phyloP scores from a whole-genome alignment of 208 protist genomes.

The Trypanosoma vivax region DNA sequence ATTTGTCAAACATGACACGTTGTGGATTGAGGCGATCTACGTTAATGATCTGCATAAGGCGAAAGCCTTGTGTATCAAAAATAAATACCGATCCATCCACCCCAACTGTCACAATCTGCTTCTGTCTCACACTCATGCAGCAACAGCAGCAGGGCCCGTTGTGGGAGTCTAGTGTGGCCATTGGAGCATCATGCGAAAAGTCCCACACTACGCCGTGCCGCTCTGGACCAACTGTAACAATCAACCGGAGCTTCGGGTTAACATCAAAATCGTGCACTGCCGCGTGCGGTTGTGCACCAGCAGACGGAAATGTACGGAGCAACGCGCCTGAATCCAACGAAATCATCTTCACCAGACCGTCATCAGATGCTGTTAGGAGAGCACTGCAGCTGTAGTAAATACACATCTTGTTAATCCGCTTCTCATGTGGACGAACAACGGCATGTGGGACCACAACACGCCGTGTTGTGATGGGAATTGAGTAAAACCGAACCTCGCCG shows the following conservation, averaged over 20 bases:
- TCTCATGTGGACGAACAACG: slow-evolving; percentile 29
- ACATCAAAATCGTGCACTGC: slow-evolving; percentile 63
- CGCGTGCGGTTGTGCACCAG: slow-evolving; percentile 30
- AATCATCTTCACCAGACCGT: slow-evolving; percentile 60
- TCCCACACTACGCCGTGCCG: slow-evolving; percentile 78
- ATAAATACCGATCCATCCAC: slow-evolving; percentile 56
- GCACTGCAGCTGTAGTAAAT: slow-evolving; percentile 47
- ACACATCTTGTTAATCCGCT: slow-evolving; percentile 61
- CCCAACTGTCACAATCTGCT: slow-evolving; percentile 54
- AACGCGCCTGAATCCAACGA: slow-evolving; percentile 48
- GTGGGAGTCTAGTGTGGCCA: slow-evolving; percentile 57
- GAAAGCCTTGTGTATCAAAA: slow-evolving; percentile 60
- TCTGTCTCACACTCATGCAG: slow-evolving; percentile 29
- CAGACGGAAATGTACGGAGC: slow-evolving; percentile 35
- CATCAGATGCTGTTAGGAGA: slow-evolving; percentile 57
- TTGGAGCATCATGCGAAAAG: slow-evolving; percentile 42
- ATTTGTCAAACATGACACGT: slow-evolving; percentile 27
- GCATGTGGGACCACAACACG: slow-evolving; percentile 32
- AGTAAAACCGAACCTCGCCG: slow-evolving; percentile 62
- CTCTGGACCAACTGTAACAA: slow-evolving; percentile 74
- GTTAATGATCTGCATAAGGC: slow-evolving; percentile 48
- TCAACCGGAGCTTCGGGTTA: slow-evolving; percentile 41
- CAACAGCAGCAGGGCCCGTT: slow-evolving; percentile 62
- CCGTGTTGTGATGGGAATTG: slow-evolving; percentile 22
- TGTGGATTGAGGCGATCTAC: slow-evolving; percentile 24